These are phyloP conservation scores for Curvularia spicifera DNA, from an alignment of 2,329 filamentous ascomycete species.

Conservation along the genomic window DNA sequence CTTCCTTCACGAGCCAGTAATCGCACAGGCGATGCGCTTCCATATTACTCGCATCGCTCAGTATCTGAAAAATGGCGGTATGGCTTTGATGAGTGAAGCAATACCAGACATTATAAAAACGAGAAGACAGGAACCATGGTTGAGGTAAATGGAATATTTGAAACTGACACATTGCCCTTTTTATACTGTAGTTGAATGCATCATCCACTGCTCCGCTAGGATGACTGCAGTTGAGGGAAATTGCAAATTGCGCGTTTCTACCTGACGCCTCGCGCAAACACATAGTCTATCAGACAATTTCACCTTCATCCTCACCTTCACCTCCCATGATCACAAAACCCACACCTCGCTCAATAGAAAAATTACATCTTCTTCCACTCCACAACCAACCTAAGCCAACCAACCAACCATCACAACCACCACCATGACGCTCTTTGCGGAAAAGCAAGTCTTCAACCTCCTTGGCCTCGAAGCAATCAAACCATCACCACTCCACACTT, in stretches of 20 bases:
- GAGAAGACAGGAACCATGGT: not conserved
- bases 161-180: not conserved
- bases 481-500: slow-evolving; percentile 15
- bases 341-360: too few relatives aligned
- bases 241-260: too few relatives aligned
- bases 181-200: not conserved
- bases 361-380: too few relatives aligned
- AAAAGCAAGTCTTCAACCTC: slow-evolving; percentile 20
- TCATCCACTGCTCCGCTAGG: not conserved
- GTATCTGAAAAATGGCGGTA: not conserved
- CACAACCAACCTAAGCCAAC: not conserved
- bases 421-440: slow-evolving; percentile 22
- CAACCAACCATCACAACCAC: not conserved
- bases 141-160: not conserved
- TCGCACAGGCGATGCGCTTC: not conserved
- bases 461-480: slow-evolving; percentile 18
- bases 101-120: not conserved
- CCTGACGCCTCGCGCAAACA: too few relatives aligned
- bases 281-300: too few relatives aligned
- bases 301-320: too few relatives aligned
- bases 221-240: not conserved
- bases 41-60: not conserved
- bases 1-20: not conserved
- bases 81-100: not conserved
- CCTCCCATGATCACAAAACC: too few relatives aligned